Conservation (phyloP, 2,329 filamentous ascomycete genomes). For the Epichloe sp. region DNA sequence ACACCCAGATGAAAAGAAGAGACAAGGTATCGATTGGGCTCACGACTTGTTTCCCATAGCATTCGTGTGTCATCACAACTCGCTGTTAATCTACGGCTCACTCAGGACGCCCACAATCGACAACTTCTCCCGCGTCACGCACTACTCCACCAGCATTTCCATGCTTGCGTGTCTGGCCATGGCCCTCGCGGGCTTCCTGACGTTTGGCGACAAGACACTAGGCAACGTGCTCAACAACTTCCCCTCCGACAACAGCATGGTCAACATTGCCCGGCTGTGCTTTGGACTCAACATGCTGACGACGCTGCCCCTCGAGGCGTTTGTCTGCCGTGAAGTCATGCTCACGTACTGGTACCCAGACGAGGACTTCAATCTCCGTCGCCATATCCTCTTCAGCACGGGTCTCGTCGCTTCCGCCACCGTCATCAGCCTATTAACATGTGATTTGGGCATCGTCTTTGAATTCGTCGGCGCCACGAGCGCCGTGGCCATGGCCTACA, state of each 20-base stretch:
- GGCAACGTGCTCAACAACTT: constrained; percentile 99
- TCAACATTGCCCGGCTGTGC: constrained; percentile 87
- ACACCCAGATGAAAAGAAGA: background rate
- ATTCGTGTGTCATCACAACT: constrained; percentile 80
- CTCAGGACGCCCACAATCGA: constrained; percentile 89
- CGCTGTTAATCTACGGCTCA: constrained; percentile 91
- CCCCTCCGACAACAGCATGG: constrained; percentile 75
- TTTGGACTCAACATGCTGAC: constrained; percentile 99
- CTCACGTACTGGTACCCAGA: constrained; percentile 62
- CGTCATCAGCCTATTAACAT: constrained; percentile 68
- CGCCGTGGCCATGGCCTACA: constrained; percentile 88
- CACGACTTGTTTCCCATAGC: constrained; percentile 20
- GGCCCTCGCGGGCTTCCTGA: constrained; percentile 80
- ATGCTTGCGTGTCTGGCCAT: constrained; percentile 84
- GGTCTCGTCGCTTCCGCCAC: constrained; percentile 69
- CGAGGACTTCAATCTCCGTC: constrained; percentile 66
- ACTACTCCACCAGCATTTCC: constrained; percentile 82
- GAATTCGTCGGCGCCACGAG: constrained; percentile 93
- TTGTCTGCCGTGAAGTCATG: constrained; percentile 96
- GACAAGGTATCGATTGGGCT: background rate
- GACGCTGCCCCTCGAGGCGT: constrained; percentile 88
- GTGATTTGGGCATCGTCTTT: constrained; percentile 87
- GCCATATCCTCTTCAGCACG: constrained; percentile 80
- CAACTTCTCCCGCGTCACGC: constrained; percentile 84
- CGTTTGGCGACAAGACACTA: constrained; percentile 80